Conservation (phyloP, 441 rosid species). For the Iberis amara region DNA sequence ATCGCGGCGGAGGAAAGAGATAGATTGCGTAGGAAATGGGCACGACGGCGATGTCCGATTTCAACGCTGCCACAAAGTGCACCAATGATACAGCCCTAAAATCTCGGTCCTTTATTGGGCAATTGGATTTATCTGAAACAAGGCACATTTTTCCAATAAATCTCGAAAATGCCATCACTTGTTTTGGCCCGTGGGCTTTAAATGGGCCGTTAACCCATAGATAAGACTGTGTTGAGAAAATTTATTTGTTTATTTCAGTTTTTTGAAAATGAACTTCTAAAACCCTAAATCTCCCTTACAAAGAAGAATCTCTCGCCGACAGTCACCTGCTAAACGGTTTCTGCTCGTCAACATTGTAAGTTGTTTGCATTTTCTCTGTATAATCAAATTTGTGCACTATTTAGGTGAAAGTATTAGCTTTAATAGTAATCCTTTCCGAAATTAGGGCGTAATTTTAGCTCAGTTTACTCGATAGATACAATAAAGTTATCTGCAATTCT, state of each 20-base stretch:
- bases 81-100: constrained; percentile 11
- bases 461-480: neutral
- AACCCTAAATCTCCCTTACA: constrained; percentile 19
- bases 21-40: constrained; percentile 18
- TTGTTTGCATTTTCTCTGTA: too few relatives aligned
- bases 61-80: constrained; percentile 12
- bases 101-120: constrained; percentile 29
- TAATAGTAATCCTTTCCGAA: neutral
- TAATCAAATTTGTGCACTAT: too few relatives aligned
- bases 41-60: constrained; percentile 20
- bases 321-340: constrained; percentile 8
- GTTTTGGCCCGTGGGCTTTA: constrained; percentile 32
- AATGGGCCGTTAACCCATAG: constrained; percentile 23
- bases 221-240: neutral
- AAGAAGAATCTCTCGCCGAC: constrained; percentile 27
- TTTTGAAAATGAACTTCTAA: constrained; percentile 17
- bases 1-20: constrained; percentile 23
- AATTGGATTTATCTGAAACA: neutral
- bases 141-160: constrained; percentile 16
- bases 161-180: constrained; percentile 21
- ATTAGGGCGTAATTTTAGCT: too few relatives aligned
- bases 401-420: neutral
- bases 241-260: constrained; percentile 4
- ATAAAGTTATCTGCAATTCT: constrained; percentile 3
- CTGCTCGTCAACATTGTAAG: constrained; percentile 23